Percentiles rank a stretch among this genome's conserved stretches.
phyloP scores from a whole-genome alignment of 2,329 filamentous ascomycete genomes.

The Fusarium torulosum region DNA sequence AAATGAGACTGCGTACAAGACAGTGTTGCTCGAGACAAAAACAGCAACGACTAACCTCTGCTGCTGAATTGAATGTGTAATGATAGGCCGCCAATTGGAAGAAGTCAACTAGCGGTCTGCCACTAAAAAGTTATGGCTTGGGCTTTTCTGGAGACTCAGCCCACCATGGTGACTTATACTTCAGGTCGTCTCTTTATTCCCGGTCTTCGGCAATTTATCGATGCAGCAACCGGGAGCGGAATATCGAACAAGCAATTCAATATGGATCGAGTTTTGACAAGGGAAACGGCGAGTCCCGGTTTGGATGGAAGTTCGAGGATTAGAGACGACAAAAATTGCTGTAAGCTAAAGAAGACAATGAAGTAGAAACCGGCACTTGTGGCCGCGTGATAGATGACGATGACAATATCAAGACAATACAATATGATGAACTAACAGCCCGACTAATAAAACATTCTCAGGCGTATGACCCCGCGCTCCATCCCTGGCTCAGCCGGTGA shows the following conservation, averaged over 20 bases:
- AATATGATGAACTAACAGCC: background rate
- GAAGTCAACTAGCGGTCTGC: slow-evolving; percentile 48
- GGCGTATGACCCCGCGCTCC: slow-evolving; percentile 10
- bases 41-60: slow-evolving; percentile 13
- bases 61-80: slow-evolving; percentile 44
- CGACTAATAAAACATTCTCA: background rate
- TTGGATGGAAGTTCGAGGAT: background rate
- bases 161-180: slow-evolving; percentile 37
- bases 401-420: slow-evolving; percentile 8
- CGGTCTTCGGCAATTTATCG: slow-evolving; percentile 38
- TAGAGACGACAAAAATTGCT: background rate
- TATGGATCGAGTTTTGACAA: slow-evolving; percentile 11
- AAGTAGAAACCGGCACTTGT: background rate
- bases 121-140: slow-evolving; percentile 8
- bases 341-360: background rate
- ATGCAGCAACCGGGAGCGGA: slow-evolving; percentile 32
- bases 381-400: slow-evolving; percentile 41
- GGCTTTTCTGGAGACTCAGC: slow-evolving; percentile 33
- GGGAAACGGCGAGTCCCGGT: slow-evolving; percentile 17
- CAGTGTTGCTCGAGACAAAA: slow-evolving; percentile 11
- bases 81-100: slow-evolving; percentile 52
- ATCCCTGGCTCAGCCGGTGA: slow-evolving; percentile 24
- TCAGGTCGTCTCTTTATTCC: slow-evolving; percentile 2
- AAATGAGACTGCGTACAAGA: background rate
- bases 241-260: slow-evolving; percentile 19